phyloP scores from a whole-genome alignment of 441 rosid genomes.

The Biscutella laevigata region DNA sequence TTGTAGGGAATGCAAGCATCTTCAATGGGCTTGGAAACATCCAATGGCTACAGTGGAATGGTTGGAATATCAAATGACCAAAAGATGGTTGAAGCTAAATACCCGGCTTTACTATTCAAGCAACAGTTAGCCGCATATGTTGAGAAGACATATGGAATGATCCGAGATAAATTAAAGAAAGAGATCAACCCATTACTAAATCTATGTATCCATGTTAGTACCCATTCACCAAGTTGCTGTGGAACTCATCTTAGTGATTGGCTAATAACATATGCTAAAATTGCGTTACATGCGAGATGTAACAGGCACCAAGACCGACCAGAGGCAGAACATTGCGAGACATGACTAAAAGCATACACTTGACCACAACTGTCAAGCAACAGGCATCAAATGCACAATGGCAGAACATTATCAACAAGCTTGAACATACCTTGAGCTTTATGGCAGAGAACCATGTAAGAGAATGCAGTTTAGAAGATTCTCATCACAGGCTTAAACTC shows the following conservation, averaged over 20 bases:
- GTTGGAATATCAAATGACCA: slow-evolving; percentile 36
- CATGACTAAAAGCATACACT: slow-evolving; percentile 37
- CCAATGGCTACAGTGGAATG: slow-evolving; percentile 50
- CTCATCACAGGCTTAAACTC: neutral
- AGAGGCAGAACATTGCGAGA: slow-evolving; percentile 39
- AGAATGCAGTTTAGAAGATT: neutral
- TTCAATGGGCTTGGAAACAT: slow-evolving; percentile 35
- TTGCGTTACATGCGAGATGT: slow-evolving; percentile 14
- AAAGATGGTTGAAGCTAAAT: slow-evolving; percentile 60
- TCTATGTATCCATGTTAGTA: slow-evolving; percentile 59
- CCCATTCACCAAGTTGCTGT: slow-evolving; percentile 4
- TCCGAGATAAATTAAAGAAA: slow-evolving; percentile 57
- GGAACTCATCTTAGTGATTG: neutral
- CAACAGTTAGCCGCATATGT: slow-evolving; percentile 69
- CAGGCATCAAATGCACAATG: slow-evolving; percentile 53
- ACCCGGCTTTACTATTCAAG: slow-evolving; percentile 68
- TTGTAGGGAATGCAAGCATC: slow-evolving; percentile 45
- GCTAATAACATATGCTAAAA: neutral
- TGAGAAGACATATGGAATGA: slow-evolving; percentile 65
- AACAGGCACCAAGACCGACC: slow-evolving; percentile 48
- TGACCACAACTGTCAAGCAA: slow-evolving; percentile 37
- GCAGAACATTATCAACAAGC: slow-evolving; percentile 49
- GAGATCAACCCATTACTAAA: slow-evolving; percentile 51
- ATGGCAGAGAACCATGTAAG: slow-evolving; percentile 47
- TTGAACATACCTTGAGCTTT: slow-evolving; percentile 38